Conservation (phyloP, 73 alveolate genomes). For the Halteria grandinella region DNA sequence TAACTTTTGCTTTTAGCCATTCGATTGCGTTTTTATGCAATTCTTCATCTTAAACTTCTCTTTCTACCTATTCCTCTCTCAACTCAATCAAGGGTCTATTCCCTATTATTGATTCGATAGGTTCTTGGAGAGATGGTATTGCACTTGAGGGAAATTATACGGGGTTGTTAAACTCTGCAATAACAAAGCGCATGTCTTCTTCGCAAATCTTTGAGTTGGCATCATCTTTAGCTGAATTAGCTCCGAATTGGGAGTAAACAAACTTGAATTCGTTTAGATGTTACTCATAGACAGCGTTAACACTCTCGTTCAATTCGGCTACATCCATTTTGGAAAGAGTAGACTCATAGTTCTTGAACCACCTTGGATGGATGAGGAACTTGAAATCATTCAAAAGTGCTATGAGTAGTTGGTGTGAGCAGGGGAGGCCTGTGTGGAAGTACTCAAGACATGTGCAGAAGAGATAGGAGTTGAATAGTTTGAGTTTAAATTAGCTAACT, state of each 20-base stretch:
- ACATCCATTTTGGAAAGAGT: constrained; percentile 13
- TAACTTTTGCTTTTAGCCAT: too few species aligned
- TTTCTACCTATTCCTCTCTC: constrained; percentile 6
- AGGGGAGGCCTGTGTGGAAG: constrained; percentile 53
- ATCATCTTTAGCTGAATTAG: not conserved
- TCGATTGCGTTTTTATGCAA: too few species aligned
- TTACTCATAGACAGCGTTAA: constrained; percentile 7
- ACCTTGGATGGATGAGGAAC: constrained; percentile 18
- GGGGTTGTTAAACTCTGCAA: constrained; percentile 5
- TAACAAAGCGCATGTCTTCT: not conserved
- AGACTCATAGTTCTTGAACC: constrained; percentile 27
- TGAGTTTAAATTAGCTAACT: constrained; percentile 1
- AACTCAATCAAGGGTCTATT: not conserved
- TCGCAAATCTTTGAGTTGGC: not conserved
- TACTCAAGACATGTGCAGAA: constrained; percentile 58
- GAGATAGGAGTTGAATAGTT: not conserved
- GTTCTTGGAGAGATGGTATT: not conserved
- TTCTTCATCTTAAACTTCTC: not conserved
- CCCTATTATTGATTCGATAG: not conserved
- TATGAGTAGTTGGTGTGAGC: constrained; percentile 26
- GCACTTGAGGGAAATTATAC: not conserved
- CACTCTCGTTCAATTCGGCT: constrained; percentile 11
- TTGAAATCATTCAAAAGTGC: not conserved
- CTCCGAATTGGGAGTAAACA: not conserved
- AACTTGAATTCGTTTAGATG: not conserved